Conservation (phyloP, 495 filamentous ascomycete genomes). For the Aspergillus egyptiacus region DNA sequence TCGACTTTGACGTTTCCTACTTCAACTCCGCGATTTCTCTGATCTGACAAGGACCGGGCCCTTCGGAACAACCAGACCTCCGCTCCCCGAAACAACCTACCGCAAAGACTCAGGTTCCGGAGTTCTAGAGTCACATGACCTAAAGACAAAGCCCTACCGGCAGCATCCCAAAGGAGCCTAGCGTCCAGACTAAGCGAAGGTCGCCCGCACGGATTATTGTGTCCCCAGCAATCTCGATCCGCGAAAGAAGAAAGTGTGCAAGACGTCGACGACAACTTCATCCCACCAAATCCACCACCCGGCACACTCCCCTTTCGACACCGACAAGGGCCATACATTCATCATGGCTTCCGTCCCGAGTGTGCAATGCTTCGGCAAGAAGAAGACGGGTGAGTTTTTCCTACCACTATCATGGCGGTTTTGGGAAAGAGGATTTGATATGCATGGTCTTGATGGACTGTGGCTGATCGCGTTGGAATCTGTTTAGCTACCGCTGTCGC, state of each 20-base stretch:
- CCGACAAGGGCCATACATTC: conserved; percentile 41
- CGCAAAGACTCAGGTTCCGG: too few relatives aligned
- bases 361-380: conserved; percentile 94
- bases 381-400: conserved; percentile 64
- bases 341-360: conserved; percentile 76
- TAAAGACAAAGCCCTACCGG: conserved; percentile 27
- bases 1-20: too few relatives aligned
- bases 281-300: conserved; percentile 10
- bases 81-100: too few relatives aligned
- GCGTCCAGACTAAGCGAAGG: conserved; percentile 41
- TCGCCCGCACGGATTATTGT: conserved; percentile 32
- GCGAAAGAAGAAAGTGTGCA: conserved; percentile 11
- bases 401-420: conserved; percentile 4
- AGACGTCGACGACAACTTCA: conserved; percentile 16
- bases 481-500: conserved; percentile 72
- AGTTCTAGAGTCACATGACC: conserved; percentile 7
- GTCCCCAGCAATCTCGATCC: conserved; percentile 2
- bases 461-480: conserved; percentile 20
- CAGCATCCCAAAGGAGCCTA: conserved; percentile 11
- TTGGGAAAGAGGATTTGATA: background rate
- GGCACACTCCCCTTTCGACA: conserved; percentile 44
- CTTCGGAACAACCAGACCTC: background rate
- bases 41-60: too few relatives aligned
- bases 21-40: too few relatives aligned
- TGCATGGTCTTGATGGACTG: background rate